phyloP scores from a whole-genome alignment of 2,329 filamentous ascomycete genomes.

The Aspergillus luchuensis region DNA sequence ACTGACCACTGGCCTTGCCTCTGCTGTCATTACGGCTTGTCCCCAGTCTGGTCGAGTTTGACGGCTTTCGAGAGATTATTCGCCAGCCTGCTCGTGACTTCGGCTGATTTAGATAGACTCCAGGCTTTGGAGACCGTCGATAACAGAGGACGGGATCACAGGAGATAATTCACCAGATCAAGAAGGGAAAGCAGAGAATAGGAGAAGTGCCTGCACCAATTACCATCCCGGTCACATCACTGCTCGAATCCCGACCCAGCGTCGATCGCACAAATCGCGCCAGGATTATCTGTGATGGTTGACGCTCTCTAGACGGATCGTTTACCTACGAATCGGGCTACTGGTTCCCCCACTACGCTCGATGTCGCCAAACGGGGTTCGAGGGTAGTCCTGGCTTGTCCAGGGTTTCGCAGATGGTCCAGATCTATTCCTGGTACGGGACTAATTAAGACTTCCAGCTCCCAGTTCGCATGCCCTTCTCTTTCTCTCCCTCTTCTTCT shows the following conservation, averaged over 20 bases:
- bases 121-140: not conserved
- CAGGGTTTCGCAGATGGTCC: constrained; percentile 21
- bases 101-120: not conserved
- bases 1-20: not conserved
- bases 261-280: constrained; percentile 29
- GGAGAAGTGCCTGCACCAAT: constrained; percentile 28
- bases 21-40: not conserved
- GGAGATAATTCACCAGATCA: not conserved
- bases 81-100: constrained; percentile 3
- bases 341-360: constrained; percentile 16
- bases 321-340: constrained; percentile 21
- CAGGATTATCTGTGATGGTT: constrained; percentile 25
- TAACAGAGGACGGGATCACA: not conserved
- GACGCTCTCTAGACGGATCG: constrained; percentile 21
- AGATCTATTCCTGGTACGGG: constrained; percentile 21
- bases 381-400: constrained; percentile 18
- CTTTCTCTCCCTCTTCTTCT: not conserved
- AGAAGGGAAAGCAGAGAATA: not conserved
- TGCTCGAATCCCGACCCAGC: constrained; percentile 23
- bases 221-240: constrained; percentile 22
- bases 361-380: constrained; percentile 15
- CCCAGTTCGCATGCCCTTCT: not conserved
- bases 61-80: not conserved
- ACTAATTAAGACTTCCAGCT: constrained; percentile 6
- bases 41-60: not conserved